phyloP scores from a whole-genome alignment of 371 early-diverging fungal species.

The Fennellomyces sp. region DNA sequence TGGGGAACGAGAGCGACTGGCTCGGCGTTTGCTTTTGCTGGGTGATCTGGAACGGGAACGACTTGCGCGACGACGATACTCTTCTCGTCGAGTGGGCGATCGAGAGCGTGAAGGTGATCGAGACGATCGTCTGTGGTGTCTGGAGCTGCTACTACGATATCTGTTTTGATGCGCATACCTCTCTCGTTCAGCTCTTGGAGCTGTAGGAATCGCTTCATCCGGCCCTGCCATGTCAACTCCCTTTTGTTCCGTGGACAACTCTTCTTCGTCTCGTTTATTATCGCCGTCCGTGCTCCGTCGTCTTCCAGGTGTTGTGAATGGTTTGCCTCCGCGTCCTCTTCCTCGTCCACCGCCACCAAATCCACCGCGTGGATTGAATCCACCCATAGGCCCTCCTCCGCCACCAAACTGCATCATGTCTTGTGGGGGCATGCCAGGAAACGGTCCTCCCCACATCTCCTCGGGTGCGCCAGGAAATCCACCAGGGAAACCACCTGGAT shows the following conservation, averaged over 20 bases:
- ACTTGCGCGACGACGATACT: constrained; percentile 5
- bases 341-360: constrained; percentile 30
- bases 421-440: constrained; percentile 45
- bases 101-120: constrained; percentile 11
- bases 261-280: not conserved
- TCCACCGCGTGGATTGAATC: constrained; percentile 28
- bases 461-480: constrained; percentile 24
- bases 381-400: constrained; percentile 16
- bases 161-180: constrained; percentile 7
- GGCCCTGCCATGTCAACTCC: constrained; percentile 22
- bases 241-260: constrained; percentile 10
- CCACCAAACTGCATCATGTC: constrained; percentile 33
- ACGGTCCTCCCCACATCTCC: constrained; percentile 22
- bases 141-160: constrained; percentile 21
- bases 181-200: constrained; percentile 29
- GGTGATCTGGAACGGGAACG: constrained; percentile 24
- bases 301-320: constrained; percentile 9
- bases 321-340: constrained; percentile 20
- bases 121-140: constrained; percentile 14
- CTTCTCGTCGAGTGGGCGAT: constrained; percentile 1
- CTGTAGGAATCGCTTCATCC: constrained; percentile 32
- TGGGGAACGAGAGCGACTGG: constrained; percentile 19
- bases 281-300: constrained; percentile 3
- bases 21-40: constrained; percentile 17
- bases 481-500: constrained; percentile 30